phyloP scores from a whole-genome alignment of 164 flowering plant species.

The Hamamelis virginiana region DNA sequence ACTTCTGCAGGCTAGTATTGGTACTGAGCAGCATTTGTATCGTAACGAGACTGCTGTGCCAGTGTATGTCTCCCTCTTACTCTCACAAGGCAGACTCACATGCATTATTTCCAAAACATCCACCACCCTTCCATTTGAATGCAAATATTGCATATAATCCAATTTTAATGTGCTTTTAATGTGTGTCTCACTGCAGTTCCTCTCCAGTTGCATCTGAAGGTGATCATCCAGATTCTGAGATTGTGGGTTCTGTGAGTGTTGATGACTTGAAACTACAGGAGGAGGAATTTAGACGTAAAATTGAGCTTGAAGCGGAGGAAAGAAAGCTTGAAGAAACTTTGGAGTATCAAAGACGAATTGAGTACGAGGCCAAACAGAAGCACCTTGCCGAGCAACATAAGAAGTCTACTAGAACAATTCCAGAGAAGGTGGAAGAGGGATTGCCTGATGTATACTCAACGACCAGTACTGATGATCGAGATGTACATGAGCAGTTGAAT shows the following conservation, averaged over 20 bases:
- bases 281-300: slow-evolving; percentile 66
- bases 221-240: slow-evolving; percentile 37
- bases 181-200: slow-evolving; percentile 41
- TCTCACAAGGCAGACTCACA: background rate
- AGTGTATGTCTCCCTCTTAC: slow-evolving; percentile 34
- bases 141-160: background rate
- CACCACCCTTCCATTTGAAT: background rate
- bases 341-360: slow-evolving; percentile 88
- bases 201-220: slow-evolving; percentile 42
- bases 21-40: slow-evolving; percentile 34
- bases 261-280: slow-evolving; percentile 50
- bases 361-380: slow-evolving; percentile 88
- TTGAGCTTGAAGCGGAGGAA: slow-evolving; percentile 94
- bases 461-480: slow-evolving; percentile 10
- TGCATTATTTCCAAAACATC: background rate
- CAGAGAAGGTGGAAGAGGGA: slow-evolving; percentile 28
- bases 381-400: slow-evolving; percentile 86
- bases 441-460: slow-evolving; percentile 16
- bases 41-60: slow-evolving; percentile 41
- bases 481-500: slow-evolving; percentile 19
- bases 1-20: slow-evolving; percentile 48
- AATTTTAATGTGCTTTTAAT: slow-evolving; percentile 2
- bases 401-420: slow-evolving; percentile 29
- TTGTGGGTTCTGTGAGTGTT: slow-evolving; percentile 25
- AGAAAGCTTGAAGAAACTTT: slow-evolving; percentile 91